Percentiles rank a stretch among this genome's conserved stretches.
phyloP scores from a whole-genome alignment of 805 yeast genomes.

The Candida berthetii region DNA sequence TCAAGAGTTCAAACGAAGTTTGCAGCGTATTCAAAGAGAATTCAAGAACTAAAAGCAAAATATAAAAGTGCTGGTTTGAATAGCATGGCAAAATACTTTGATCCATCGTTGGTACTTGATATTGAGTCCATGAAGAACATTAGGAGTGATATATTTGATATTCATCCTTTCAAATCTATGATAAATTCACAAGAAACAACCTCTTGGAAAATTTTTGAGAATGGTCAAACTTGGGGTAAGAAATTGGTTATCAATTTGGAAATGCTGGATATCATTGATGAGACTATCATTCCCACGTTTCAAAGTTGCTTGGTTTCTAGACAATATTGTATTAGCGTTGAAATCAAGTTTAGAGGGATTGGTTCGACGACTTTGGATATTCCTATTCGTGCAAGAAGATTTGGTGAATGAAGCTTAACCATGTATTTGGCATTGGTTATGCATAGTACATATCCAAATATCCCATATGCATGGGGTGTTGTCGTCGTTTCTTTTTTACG shows the following conservation, averaged over 20 bases:
- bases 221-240: conserved; percentile 21
- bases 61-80: conserved; percentile 5
- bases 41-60: conserved; percentile 12
- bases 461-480: too few relatives aligned
- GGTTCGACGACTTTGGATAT: conserved; percentile 25
- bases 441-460: too few relatives aligned
- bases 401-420: conserved; percentile 6
- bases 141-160: conserved; percentile 5
- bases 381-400: conserved; percentile 30
- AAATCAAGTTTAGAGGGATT: conserved; percentile 29
- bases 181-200: conserved; percentile 4
- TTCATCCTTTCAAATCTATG: conserved; percentile 1
- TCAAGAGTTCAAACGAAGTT: conserved; percentile 20
- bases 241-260: conserved; percentile 34
- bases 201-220: conserved; percentile 21
- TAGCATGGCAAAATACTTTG: conserved; percentile 7
- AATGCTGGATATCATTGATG: conserved; percentile 34
- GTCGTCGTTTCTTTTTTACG: too few relatives aligned
- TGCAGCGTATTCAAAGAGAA: conserved; percentile 3
- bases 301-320: conserved; percentile 58
- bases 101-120: conserved; percentile 9
- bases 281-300: conserved; percentile 54
- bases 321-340: conserved; percentile 44
- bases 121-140: conserved; percentile 14
- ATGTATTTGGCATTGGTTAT: too few relatives aligned